Evolutionary conservation across 1,284 basidiomycete genomes (phyloP).

Genomic region (Austropuccinia psidii): DNA sequence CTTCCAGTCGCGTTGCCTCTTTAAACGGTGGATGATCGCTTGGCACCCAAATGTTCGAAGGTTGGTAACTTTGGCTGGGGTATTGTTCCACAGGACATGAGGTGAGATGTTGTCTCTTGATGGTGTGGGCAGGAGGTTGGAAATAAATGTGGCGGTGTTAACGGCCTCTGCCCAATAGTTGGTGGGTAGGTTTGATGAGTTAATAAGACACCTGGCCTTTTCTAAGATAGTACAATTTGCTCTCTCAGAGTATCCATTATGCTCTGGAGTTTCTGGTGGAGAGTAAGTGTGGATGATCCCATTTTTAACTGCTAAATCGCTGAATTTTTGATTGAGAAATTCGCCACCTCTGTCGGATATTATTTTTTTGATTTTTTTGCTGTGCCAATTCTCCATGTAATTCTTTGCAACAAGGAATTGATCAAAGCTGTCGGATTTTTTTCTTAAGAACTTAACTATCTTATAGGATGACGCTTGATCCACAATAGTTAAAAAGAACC

Average conservation of each 20-base stretch:
- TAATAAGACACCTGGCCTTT: slow-evolving; percentile 43
- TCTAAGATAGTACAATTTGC: slow-evolving; percentile 44
- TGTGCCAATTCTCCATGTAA: neutral
- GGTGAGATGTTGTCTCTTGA: too few relatives aligned
- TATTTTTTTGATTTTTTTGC: neutral
- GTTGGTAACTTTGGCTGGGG: neutral
- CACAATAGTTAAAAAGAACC: neutral
- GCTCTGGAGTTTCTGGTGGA: slow-evolving; percentile 48
- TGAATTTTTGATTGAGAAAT: slow-evolving; percentile 42
- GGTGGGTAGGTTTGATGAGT: slow-evolving; percentile 42
- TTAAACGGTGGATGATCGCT: neutral
- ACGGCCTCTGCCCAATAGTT: slow-evolving; percentile 48
- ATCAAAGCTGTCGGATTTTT: neutral
- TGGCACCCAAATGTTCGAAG: neutral
- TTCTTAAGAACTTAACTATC: neutral
- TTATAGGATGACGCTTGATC: slow-evolving; percentile 3
- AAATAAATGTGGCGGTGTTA: slow-evolving; percentile 45
- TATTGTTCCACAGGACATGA: neutral
- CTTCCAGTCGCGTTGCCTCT: too few relatives aligned
- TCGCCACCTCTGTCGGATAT: slow-evolving; percentile 46
- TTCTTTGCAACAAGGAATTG: neutral
- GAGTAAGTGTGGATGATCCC: slow-evolving; percentile 47
- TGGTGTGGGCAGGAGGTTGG: slow-evolving; percentile 44
- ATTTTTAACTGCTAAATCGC: slow-evolving; percentile 40
- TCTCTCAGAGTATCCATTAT: slow-evolving; percentile 47